Evolutionary conservation across 2,329 filamentous ascomycete species (phyloP), one percentile per base, ranked within the genome.

Genomic region (Thermothelomyces thermophilus): DNA sequence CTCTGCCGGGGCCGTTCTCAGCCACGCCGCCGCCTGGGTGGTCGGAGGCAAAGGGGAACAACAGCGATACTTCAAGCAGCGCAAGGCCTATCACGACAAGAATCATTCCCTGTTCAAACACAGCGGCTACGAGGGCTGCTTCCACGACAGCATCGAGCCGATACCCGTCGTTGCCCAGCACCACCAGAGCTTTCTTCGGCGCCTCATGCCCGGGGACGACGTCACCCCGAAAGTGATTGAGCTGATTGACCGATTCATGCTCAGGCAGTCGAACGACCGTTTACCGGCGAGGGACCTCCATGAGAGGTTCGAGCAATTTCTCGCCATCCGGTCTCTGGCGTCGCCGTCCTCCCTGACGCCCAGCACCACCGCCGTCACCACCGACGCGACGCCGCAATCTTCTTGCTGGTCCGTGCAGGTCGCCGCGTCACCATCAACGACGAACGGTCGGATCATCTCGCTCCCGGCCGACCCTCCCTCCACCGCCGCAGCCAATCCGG

Each of bases 51-150:
- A 11, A n/a, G 4, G 19, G 16, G 41, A 42, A 14, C 41, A 42
- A 42, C 5, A 14, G 5, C 9, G 9, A 6, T 42, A 42, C 26
- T 33, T 31, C 26, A n/a, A 19, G 17, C 2, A 9, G 9, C 41
- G 41, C 28, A 33, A 19, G 5, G 28, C 16, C 28, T 28, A 42
- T 11, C 41, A 42, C 41, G 28, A 33, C 16, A 20, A 17, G 17
- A 20, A 42, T 28, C 16, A 31, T 8, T 16, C n/a, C 41, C 26
- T 26, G 16, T 31, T 42, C 11, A 42, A 31, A 17, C 2, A 22
- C 41, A 33, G 41, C 41, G 41, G 41, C 16, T 42, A 42, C 17
- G 41, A 31, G 16, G 41, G 41, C 13, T 42, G 41, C 28, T 42
- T 42, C 41, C 41, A 42, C 19, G 17, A 42, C 28, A 31, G 41